Conservation (phyloP, 305 asterid species). For the Coffea humblotiana region DNA sequence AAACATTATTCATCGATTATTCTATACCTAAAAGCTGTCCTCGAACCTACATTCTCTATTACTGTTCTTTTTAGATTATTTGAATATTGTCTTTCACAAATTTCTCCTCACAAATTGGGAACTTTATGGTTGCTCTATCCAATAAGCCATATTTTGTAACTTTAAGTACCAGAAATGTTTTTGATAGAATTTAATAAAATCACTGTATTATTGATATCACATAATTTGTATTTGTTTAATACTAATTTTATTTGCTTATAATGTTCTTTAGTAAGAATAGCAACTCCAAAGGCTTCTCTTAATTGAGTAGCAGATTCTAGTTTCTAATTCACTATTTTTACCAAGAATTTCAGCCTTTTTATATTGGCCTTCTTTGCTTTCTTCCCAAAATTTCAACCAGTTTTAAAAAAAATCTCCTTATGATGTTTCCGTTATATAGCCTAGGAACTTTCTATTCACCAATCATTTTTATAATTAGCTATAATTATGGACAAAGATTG, state of each 20-base stretch:
- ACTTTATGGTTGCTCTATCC: no score
- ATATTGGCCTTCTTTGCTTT: not conserved
- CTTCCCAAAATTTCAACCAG: not conserved
- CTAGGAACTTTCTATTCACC: not conserved
- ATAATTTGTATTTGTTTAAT: no score
- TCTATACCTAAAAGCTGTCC: no score
- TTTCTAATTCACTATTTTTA: no score
- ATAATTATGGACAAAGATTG: not conserved
- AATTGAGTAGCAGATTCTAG: no score
- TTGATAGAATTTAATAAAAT: not conserved
- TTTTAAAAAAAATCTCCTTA: not conserved
- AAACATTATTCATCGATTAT: no score
- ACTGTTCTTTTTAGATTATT: no score
- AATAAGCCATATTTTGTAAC: not conserved
- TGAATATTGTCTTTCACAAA: no score
- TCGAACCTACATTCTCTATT: no score
- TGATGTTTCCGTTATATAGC: not conserved
- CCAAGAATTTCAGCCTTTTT: not conserved
- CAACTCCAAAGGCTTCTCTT: not conserved
- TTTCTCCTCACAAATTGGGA: no score
- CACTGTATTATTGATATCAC: not conserved
- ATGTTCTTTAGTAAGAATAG: not conserved
- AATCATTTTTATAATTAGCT: not conserved
- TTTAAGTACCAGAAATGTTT: not conserved
- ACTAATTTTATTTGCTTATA: not conserved